Base-by-base conservation (phyloP, 23 red algal species). In the Gracilaria gracilis region DNA sequence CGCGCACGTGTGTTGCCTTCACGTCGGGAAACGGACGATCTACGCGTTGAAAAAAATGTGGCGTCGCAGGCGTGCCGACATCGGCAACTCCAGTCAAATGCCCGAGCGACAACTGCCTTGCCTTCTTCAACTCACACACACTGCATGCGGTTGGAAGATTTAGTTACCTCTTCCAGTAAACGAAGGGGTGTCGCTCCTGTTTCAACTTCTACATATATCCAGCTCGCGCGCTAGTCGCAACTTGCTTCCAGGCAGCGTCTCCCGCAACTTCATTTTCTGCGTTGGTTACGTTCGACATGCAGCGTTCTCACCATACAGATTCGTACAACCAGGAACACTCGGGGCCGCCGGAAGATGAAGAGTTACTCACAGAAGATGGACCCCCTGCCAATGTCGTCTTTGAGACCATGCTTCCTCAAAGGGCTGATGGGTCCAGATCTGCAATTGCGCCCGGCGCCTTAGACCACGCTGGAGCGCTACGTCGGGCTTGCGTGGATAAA, bases 331-430 rank as follows among this genome's bases (percentile, higher is more conserved):
- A 20, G 16, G 5, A 9, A 49, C 72, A 51, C 72, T 50, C 40
- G 9, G 23, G 31, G 40, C 38, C 46, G 34, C 64, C 16, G 20
- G 84, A 87, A 17, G 73, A 91, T n/a, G 79, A 84, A 13, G 53
- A 83, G 29, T 19, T 32, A 34, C 59, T 73, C 35, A 50, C 33
- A 35, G 80, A 82, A 23, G 67, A 57, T 33, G 91, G 77, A 36
- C 93, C 93, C 7, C 93, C 93, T 24, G 93, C 93, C 25, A 72
- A 73, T 50, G 51, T 83, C 79, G 55, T 73, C 39, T 96, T 96
- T 88, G 94, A 96, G 42, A 65, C 62, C 8, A 51, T 88, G 13
- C 57, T 88, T 16, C 69, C 82, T 50, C 79, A 57, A 57, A 54
- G 80, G 19, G 29, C 80, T 31, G 74, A 83, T 73, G 73, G 65